These are phyloP conservation scores for Cryptococcus maquisensis DNA, from an alignment of 1,284 basidiomycete genomes.

Conservation along the genomic window DNA sequence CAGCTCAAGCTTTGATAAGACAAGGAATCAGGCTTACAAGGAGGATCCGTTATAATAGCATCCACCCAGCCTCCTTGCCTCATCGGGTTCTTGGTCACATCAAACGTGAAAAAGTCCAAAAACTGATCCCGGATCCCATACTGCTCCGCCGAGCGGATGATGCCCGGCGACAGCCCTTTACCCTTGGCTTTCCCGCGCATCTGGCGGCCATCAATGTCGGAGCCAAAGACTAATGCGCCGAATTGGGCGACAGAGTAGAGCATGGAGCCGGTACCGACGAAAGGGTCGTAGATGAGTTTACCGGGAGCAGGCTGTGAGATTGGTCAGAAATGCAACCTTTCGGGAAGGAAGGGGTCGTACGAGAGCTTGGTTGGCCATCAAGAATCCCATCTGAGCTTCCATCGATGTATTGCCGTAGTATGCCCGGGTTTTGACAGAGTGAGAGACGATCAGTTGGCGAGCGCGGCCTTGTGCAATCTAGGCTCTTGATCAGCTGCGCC, in stretches of 20 bases:
- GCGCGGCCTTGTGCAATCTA: slow-evolving; percentile 73
- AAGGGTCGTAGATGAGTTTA: slow-evolving; percentile 92
- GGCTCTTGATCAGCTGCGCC: not conserved
- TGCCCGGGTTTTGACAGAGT: slow-evolving; percentile 82
- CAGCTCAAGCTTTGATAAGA: not conserved
- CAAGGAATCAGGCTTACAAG: slow-evolving; percentile 58
- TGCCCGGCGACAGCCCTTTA: slow-evolving; percentile 56
- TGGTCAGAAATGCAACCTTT: not conserved
- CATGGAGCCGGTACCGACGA: slow-evolving; percentile 95
- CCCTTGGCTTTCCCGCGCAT: slow-evolving; percentile 78
- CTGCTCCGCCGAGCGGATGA: slow-evolving; percentile 74
- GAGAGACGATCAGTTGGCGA: slow-evolving; percentile 62
- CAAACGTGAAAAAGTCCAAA: slow-evolving; percentile 82
- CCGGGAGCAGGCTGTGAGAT: slow-evolving; percentile 68
- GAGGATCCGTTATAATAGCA: slow-evolving; percentile 90
- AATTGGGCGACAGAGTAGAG: slow-evolving; percentile 80
- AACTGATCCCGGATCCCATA: slow-evolving; percentile 75
- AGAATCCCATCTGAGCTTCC: slow-evolving; percentile 89
- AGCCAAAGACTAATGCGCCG: slow-evolving; percentile 82
- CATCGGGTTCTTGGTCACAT: slow-evolving; percentile 85
- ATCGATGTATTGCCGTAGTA: slow-evolving; percentile 98
- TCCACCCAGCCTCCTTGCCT: slow-evolving; percentile 84
- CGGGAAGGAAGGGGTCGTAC: slow-evolving; percentile 49
- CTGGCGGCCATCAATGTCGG: slow-evolving; percentile 95
- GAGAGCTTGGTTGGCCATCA: slow-evolving; percentile 94